Percentiles rank a stretch among this genome's conserved stretches.
These are phyloP conservation scores for Didymella segeticola DNA, from an alignment of 2,329 filamentous ascomycete genomes.

Conservation along the genomic window DNA sequence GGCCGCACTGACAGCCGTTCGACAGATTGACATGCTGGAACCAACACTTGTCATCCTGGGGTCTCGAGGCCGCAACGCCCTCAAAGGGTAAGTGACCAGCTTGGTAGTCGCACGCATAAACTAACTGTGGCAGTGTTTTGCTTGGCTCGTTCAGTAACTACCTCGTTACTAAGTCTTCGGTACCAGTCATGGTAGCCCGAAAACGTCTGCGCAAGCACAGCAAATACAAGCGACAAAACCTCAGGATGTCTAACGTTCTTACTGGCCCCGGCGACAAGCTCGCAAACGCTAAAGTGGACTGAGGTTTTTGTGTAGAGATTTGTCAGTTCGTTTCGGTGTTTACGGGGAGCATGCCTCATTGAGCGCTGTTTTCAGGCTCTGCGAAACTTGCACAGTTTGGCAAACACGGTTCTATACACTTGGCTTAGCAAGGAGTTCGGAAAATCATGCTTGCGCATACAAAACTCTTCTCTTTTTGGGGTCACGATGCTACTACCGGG, in stretches of 20 bases:
- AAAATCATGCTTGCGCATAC: conserved; percentile 11
- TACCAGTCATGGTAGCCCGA: conserved; percentile 96
- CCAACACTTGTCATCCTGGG: conserved; percentile 94
- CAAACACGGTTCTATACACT: conserved; percentile 24
- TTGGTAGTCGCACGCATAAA: conserved; percentile 14
- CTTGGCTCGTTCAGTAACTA: conserved; percentile 98
- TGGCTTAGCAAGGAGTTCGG: conserved; percentile 23
- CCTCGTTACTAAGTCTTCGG: conserved; percentile 92
- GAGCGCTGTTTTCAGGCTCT: conserved; percentile 26
- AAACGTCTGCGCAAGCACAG: conserved; percentile 88
- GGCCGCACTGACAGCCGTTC: conserved; percentile 33
- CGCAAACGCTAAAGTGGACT: conserved; percentile 78
- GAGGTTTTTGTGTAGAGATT: conserved; percentile 36
- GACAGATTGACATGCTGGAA: conserved; percentile 82
- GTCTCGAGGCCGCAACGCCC: conserved; percentile 84
- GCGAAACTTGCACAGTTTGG: conserved; percentile 46
- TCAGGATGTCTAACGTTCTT: conserved; percentile 83
- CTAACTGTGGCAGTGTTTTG: conserved; percentile 70
- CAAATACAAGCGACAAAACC: conserved; percentile 74
- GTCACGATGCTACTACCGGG: not conserved
- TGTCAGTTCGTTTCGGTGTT: conserved; percentile 41
- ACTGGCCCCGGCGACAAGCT: conserved; percentile 72
- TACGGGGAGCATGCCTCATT: conserved; percentile 13
- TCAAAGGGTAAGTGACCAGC: conserved; percentile 77
- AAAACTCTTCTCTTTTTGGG: conserved; percentile 9